These are phyloP conservation scores for Hawksworthiomyces lignivorus DNA, from an alignment of 2,329 filamentous ascomycete species.

Conservation along the genomic window DNA sequence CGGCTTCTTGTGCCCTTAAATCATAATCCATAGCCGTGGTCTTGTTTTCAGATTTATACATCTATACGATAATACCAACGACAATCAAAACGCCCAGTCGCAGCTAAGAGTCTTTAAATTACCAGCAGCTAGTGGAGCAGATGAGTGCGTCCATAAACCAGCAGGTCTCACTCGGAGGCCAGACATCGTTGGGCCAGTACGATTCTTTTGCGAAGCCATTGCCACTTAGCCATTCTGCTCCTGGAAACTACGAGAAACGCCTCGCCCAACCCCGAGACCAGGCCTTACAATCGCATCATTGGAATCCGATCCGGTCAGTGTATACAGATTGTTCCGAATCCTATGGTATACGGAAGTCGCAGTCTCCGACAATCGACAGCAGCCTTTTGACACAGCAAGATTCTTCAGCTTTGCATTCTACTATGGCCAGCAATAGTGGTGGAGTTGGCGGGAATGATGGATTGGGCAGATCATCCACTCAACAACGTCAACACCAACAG, in stretches of 20 bases:
- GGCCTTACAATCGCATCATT: no score
- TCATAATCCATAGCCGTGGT: no score
- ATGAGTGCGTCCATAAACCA: slow-evolving; percentile 13
- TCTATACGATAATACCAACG: no score
- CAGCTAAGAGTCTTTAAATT: no score
- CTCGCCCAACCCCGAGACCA: no score
- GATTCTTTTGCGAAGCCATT: background rate
- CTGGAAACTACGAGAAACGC: no score
- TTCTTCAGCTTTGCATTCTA: background rate
- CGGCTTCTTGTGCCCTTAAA: no score
- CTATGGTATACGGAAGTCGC: no score
- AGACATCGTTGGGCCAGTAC: slow-evolving; percentile 7
- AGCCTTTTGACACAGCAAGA: slow-evolving; percentile 4
- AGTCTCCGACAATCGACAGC: background rate
- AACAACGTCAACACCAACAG: background rate
- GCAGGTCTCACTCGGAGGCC: slow-evolving; percentile 13
- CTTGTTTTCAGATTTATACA: no score
- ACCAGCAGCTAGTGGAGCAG: slow-evolving; percentile 6
- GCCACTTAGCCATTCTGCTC: slow-evolving; percentile 1
- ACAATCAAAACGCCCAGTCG: no score
- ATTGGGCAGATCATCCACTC: background rate
- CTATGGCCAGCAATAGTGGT: slow-evolving; percentile 5
- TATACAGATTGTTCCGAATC: no score
- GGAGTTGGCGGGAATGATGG: slow-evolving; percentile 1
- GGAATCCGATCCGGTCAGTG: no score